Base-by-base conservation (phyloP, 805 yeast species). In the Saitoella complicata region DNA sequence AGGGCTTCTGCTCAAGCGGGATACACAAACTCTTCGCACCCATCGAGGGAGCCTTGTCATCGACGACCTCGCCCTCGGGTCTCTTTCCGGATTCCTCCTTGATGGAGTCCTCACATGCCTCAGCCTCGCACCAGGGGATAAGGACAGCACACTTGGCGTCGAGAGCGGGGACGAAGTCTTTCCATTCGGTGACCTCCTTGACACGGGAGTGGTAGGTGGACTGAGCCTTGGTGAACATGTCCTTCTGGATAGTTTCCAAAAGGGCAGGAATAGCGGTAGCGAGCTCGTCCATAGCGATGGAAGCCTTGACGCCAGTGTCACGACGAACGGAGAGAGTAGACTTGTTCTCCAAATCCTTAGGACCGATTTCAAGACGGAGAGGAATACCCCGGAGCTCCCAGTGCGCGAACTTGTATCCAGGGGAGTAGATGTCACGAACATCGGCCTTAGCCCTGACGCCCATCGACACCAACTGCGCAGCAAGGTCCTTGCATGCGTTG, bases 1-100 rank as follows among this genome's bases (percentile, higher is more conserved):
- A 4, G 48, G 95, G 95, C 21, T 21, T 21, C 70, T 88, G 97
- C 37, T 83, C 81, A 59, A 78, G 78, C 53, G 98, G 98, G 63
- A 87, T 87, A 75, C 99, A 91, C 65, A 91, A 72, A 13, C 95
- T 81, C 71, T 91, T 91, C 53, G 99, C 99, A 60, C 99, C 99
- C 99, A 91, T 91, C 43, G 93, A 78, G 61, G 99, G 99, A 29
- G 98, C 85, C 64, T 83, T 81, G 59, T 91, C 97, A 61, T 91
- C 99, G 62, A 82, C 95, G 54, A 76, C 84, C 31, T 68, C 77
- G 55, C 76, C 78, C 60, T 80, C 81, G 59, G 78, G 75, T 64
- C 72, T 78, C 38, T 76, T 71, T 38, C 94, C 85, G 11, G 83
- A 76, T 39, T 84, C 70, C 41, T 87, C 95, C 73, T 93, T 91